Percentiles rank a stretch among this genome's conserved stretches.
phyloP scores from a whole-genome alignment of 1,284 basidiomycete species.

The Xerocomus minutiporus region DNA sequence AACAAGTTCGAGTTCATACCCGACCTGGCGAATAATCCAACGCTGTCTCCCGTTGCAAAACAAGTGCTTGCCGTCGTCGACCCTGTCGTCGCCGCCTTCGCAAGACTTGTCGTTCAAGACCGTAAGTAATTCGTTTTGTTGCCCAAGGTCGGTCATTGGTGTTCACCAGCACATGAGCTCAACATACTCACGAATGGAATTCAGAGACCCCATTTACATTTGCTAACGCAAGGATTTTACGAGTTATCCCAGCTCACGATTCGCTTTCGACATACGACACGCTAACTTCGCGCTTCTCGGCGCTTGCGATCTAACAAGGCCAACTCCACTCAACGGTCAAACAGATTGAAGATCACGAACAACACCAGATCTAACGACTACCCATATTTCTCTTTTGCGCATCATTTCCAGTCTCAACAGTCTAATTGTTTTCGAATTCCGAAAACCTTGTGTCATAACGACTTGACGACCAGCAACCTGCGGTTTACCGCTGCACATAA shows the following conservation, averaged over 20 bases:
- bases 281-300: slow-evolving; percentile 8
- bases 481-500: slow-evolving; percentile 24
- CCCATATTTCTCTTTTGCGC: neutral
- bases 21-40: neutral
- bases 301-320: slow-evolving; percentile 14
- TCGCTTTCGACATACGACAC: slow-evolving; percentile 14
- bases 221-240: slow-evolving; percentile 23
- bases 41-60: slow-evolving; percentile 19
- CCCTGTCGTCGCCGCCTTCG: slow-evolving; percentile 14
- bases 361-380: slow-evolving; percentile 22
- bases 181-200: slow-evolving; percentile 1
- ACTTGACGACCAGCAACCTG: slow-evolving; percentile 18
- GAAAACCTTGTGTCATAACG: slow-evolving; percentile 19
- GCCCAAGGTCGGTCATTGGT: slow-evolving; percentile 19
- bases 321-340: slow-evolving; percentile 14
- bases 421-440: slow-evolving; percentile 18
- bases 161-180: neutral
- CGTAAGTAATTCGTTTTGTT: slow-evolving; percentile 28
- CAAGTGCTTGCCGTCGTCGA: slow-evolving; percentile 21
- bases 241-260: slow-evolving; percentile 25
- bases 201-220: slow-evolving; percentile 15
- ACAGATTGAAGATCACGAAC: slow-evolving; percentile 22
- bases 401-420: neutral
- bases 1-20: slow-evolving; percentile 33
- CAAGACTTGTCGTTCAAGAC: slow-evolving; percentile 19